These are phyloP conservation scores for Orbilia ellipsospora DNA, from an alignment of 2,329 filamentous ascomycete species.

Conservation along the genomic window DNA sequence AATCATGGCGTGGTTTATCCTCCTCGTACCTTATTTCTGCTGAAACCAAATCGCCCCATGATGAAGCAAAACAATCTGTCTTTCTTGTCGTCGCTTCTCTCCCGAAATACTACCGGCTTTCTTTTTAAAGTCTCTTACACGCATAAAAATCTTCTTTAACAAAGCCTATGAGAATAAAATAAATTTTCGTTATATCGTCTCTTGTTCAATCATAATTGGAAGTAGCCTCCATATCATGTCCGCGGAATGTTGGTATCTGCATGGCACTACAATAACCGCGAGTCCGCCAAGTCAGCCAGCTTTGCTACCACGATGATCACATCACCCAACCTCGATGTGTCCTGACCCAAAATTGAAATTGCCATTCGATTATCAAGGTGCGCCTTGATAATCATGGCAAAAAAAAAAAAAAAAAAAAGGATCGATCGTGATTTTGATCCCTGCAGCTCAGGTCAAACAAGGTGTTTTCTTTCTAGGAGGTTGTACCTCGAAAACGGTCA, in stretches of 20 bases:
- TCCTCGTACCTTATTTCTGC: background rate
- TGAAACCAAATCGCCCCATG: background rate
- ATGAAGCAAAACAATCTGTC: no score
- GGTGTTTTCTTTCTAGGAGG: no score
- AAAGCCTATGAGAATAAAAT: no score
- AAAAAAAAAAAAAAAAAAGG: background rate
- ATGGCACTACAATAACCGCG: background rate
- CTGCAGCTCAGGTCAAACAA: no score
- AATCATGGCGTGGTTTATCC: background rate
- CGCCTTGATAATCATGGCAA: background rate
- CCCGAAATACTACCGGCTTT: background rate
- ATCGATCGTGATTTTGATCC: no score
- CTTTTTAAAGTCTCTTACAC: background rate
- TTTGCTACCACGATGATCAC: constrained; percentile 7
- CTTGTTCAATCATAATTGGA: constrained; percentile 2
- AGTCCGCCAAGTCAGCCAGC: constrained; percentile 8
- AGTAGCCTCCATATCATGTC: background rate
- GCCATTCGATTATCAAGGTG: background rate
- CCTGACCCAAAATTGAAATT: background rate
- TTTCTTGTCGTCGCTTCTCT: background rate
- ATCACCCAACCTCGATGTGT: background rate
- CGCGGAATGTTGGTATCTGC: constrained; percentile 6
- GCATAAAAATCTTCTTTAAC: no score
- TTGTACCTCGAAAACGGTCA: no score
- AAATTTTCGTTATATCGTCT: background rate